Percentiles rank a stretch among this genome's conserved stretches.
phyloP scores from a whole-genome alignment of 139 green algal genomes.

The Chlorella sp. region DNA sequence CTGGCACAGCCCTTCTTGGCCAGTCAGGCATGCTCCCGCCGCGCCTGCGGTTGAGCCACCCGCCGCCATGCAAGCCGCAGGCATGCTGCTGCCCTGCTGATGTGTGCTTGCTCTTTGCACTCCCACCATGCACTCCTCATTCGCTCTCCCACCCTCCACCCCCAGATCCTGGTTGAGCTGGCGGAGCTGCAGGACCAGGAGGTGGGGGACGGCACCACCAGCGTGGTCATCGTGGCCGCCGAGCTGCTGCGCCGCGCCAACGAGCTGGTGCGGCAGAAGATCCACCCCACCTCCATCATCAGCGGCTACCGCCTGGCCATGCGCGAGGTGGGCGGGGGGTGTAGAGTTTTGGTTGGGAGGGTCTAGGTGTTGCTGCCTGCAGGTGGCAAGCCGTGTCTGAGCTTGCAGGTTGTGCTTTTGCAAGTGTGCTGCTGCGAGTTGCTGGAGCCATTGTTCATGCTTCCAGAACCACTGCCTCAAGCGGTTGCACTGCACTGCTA shows the following conservation, averaged over 20 bases:
- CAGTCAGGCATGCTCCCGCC: too few relatives aligned
- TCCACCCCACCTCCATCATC: constrained; percentile 99
- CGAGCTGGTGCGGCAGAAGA: constrained; percentile 94
- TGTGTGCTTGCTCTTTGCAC: neutral
- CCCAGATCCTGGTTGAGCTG: constrained; percentile 98
- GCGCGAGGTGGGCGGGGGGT: constrained; percentile 79
- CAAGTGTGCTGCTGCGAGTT: neutral
- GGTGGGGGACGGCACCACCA: constrained; percentile 97
- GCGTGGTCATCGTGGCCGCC: constrained; percentile 97
- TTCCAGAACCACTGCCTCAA: neutral
- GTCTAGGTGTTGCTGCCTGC: too few relatives aligned
- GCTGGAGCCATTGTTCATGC: too few relatives aligned
- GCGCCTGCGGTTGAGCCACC: too few relatives aligned
- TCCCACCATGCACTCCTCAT: too few relatives aligned
- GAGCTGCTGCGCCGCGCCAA: constrained; percentile 97
- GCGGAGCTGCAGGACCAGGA: constrained; percentile 98
- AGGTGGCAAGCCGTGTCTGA: neutral
- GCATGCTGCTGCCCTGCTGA: too few relatives aligned
- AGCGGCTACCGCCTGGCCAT: constrained; percentile 95
- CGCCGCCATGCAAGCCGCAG: too few relatives aligned
- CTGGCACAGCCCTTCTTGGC: too few relatives aligned
- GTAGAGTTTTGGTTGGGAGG: too few relatives aligned
- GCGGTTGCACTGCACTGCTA: too few relatives aligned
- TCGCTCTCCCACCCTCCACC: neutral
- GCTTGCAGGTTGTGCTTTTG: neutral